Percentiles rank a stretch among this genome's conserved stretches.
Evolutionary conservation across 2,329 filamentous ascomycete species (phyloP).

Genomic region (Botryotinia narcissicola): DNA sequence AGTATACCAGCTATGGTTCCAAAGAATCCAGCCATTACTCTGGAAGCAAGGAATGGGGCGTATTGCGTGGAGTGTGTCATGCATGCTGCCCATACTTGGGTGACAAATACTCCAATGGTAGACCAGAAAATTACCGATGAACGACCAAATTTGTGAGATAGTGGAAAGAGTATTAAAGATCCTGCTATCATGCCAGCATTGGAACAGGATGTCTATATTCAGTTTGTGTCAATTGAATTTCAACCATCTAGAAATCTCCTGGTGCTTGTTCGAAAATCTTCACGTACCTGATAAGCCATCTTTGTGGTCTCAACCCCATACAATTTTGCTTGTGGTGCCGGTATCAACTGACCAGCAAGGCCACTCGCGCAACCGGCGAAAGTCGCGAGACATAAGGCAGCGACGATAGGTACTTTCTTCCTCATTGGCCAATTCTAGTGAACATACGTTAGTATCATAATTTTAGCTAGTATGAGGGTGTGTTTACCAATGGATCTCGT

Average conservation of each 20-base stretch:
- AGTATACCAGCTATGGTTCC: slow-evolving; percentile 42
- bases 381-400: slow-evolving; percentile 22
- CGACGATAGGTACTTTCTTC: slow-evolving; percentile 24
- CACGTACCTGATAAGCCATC: slow-evolving; percentile 25
- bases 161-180: slow-evolving; percentile 41
- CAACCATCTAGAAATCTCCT: neutral
- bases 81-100: slow-evolving; percentile 33
- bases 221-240: neutral
- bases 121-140: slow-evolving; percentile 43
- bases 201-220: slow-evolving; percentile 38
- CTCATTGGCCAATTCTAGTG: slow-evolving; percentile 38
- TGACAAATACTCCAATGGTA: slow-evolving; percentile 36
- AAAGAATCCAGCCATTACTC: slow-evolving; percentile 43
- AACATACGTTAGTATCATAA: neutral
- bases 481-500: slow-evolving; percentile 44
- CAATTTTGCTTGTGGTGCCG: slow-evolving; percentile 22
- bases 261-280: neutral
- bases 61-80: slow-evolving; percentile 40
- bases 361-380: slow-evolving; percentile 23
- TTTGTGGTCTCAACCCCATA: slow-evolving; percentile 23
- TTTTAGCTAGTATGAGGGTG: neutral
- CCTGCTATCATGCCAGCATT: slow-evolving; percentile 42
- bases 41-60: slow-evolving; percentile 34
- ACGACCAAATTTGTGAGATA: slow-evolving; percentile 41
- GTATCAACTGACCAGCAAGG: slow-evolving; percentile 23